Evolutionary conservation across 2,329 filamentous ascomycete species (phyloP).

Genomic region (Pseudogymnoascus sp.): DNA sequence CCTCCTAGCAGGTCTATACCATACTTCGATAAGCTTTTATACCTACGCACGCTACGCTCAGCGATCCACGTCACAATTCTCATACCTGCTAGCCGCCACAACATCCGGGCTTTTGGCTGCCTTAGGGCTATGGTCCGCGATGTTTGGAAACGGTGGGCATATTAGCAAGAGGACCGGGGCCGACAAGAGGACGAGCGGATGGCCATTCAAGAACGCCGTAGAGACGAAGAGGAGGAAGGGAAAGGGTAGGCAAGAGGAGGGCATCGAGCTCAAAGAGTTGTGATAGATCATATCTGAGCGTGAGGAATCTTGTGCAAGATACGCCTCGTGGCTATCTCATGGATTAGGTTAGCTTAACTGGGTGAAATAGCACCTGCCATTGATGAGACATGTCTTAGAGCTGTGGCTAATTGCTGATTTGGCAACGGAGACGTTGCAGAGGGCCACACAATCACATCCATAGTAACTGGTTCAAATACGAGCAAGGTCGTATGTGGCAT

Average conservation of each 20-base stretch:
- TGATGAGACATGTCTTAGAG: not conserved
- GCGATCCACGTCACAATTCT: conserved; percentile 34
- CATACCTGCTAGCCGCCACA: conserved; percentile 44
- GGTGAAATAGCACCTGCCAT: not conserved
- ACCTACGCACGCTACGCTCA: conserved; percentile 50
- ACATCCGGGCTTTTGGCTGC: conserved; percentile 42
- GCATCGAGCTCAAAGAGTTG: conserved; percentile 1
- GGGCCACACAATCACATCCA: not conserved
- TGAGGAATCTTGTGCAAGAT: not conserved
- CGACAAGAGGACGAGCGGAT: conserved; percentile 58
- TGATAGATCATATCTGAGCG: not conserved
- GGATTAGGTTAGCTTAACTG: not conserved
- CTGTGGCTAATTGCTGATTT: not conserved
- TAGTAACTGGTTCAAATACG: not conserved
- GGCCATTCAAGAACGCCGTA: conserved; percentile 54
- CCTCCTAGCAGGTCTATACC: conserved; percentile 50
- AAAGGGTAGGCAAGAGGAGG: not conserved
- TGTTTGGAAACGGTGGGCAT: conserved; percentile 42
- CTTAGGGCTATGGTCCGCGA: conserved; percentile 50
- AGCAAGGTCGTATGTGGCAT: conserved; percentile 1
- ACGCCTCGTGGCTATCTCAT: not conserved
- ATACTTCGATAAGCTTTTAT: conserved; percentile 47
- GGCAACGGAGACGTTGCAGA: not conserved
- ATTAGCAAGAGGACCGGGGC: conserved; percentile 56
- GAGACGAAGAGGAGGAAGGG: conserved; percentile 25